These are phyloP conservation scores for Fraxinus platypoda DNA, from an alignment of 305 asterid genomes.

Conservation along the genomic window DNA sequence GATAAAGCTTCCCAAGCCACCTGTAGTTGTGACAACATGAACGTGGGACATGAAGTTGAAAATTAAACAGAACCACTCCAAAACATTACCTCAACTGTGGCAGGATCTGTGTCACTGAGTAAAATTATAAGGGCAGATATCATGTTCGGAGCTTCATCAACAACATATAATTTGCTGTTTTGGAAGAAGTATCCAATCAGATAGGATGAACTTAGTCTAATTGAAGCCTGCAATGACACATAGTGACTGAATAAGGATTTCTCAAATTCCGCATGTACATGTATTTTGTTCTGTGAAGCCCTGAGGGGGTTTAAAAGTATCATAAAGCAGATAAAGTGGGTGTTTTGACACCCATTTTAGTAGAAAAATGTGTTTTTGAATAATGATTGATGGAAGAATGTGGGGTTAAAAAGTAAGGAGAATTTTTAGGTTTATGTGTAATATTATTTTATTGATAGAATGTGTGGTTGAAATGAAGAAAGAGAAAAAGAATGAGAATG, in stretches of 20 bases:
- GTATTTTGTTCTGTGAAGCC: not conserved
- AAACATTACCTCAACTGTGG: slow-evolving; percentile 70
- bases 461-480: no score
- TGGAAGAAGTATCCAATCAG: slow-evolving; percentile 90
- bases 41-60: slow-evolving; percentile 15
- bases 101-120: slow-evolving; percentile 83
- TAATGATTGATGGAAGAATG: no score
- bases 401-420: no score
- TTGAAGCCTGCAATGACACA: slow-evolving; percentile 65
- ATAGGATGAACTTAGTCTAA: slow-evolving; percentile 73
- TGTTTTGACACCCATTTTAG: no score
- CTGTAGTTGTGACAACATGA: slow-evolving; percentile 40
- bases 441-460: no score
- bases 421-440: no score
- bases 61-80: slow-evolving; percentile 9
- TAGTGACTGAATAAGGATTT: slow-evolving; percentile 14
- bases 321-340: slow-evolving; percentile 16
- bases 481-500: no score
- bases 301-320: slow-evolving; percentile 13
- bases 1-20: slow-evolving; percentile 95
- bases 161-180: slow-evolving; percentile 82
- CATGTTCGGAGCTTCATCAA: slow-evolving; percentile 94
- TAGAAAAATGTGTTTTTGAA: no score
- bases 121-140: slow-evolving; percentile 75
- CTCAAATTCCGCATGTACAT: not conserved